A percentile compares a stretch with the other conserved stretches of the same genome.
phyloP scores from a whole-genome alignment of 768 basidiomycete genomes.

The Phaffia tasmanica region DNA sequence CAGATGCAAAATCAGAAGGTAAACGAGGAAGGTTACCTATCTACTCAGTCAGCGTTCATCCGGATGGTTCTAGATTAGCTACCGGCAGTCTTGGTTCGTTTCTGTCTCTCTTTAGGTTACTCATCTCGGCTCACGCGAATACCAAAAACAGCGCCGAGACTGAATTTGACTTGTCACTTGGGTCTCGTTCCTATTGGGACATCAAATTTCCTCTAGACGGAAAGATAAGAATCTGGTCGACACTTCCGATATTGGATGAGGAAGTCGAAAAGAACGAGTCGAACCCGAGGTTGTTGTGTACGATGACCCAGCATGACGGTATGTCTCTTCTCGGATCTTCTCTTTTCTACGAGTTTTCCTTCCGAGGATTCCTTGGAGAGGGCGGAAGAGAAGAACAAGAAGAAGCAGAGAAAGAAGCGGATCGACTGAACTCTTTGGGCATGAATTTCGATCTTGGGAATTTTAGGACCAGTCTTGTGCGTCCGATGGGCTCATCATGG shows the following conservation, averaged over 20 bases:
- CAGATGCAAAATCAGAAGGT: constrained; percentile 15
- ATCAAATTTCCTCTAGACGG: constrained; percentile 48
- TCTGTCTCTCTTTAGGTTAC: neutral
- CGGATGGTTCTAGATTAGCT: constrained; percentile 91
- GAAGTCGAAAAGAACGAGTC: constrained; percentile 52
- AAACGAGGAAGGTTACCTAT: constrained; percentile 49
- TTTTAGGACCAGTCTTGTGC: constrained; percentile 61
- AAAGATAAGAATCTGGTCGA: constrained; percentile 94
- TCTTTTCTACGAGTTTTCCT: neutral
- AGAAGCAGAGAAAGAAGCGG: neutral
- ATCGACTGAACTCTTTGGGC: neutral
- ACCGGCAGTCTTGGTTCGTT: constrained; percentile 66
- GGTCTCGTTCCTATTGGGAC: constrained; percentile 1
- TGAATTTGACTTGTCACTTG: neutral
- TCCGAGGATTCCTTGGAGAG: neutral
- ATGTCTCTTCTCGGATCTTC: constrained; percentile 16
- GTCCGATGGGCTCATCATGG: constrained; percentile 92
- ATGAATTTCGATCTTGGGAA: neutral
- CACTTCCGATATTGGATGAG: constrained; percentile 77
- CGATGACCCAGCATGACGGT: constrained; percentile 86
- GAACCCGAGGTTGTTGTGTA: constrained; percentile 77
- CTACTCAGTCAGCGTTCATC: constrained; percentile 87
- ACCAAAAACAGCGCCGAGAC: neutral
- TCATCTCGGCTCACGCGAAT: neutral
- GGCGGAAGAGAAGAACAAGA: too few species aligned